Evolutionary conservation across 306 rosid genomes (phyloP).

Genomic region (Senna tora): DNA sequence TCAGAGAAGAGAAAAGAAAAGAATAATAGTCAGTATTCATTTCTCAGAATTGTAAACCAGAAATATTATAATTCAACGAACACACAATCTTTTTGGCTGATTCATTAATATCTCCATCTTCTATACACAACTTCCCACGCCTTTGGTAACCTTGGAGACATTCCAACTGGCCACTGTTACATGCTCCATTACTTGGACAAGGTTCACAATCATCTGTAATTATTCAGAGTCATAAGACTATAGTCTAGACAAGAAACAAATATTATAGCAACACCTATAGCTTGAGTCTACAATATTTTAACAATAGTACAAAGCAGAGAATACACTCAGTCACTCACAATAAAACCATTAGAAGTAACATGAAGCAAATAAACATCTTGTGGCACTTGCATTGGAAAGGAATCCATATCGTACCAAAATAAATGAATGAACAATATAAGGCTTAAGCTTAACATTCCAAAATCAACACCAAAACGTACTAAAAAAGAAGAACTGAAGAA

Average conservation of each 20-base stretch:
- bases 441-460: slow-evolving; percentile 13
- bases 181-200: slow-evolving; percentile 84
- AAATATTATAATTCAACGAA: slow-evolving; percentile 36
- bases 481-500: too few species aligned
- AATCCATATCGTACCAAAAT: slow-evolving; percentile 26
- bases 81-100: slow-evolving; percentile 76
- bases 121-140: slow-evolving; percentile 72
- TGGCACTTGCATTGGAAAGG: slow-evolving; percentile 13
- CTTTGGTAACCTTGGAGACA: slow-evolving; percentile 67
- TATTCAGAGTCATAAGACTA: slow-evolving; percentile 1
- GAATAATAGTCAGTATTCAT: neutral
- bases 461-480: slow-evolving; percentile 11
- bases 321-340: slow-evolving; percentile 22
- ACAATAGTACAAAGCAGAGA: slow-evolving; percentile 18
- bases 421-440: slow-evolving; percentile 21
- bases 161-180: slow-evolving; percentile 63
- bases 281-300: slow-evolving; percentile 16
- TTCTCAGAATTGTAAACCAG: slow-evolving; percentile 26
- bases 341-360: slow-evolving; percentile 25
- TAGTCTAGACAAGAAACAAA: slow-evolving; percentile 22
- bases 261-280: neutral
- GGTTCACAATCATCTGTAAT: slow-evolving; percentile 75
- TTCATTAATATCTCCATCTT: slow-evolving; percentile 74
- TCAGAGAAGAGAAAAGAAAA: slow-evolving; percentile 1
- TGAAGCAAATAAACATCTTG: slow-evolving; percentile 11